These are phyloP conservation scores for Microascus cirrosus DNA, from an alignment of 2,329 filamentous ascomycete species.

Conservation along the genomic window DNA sequence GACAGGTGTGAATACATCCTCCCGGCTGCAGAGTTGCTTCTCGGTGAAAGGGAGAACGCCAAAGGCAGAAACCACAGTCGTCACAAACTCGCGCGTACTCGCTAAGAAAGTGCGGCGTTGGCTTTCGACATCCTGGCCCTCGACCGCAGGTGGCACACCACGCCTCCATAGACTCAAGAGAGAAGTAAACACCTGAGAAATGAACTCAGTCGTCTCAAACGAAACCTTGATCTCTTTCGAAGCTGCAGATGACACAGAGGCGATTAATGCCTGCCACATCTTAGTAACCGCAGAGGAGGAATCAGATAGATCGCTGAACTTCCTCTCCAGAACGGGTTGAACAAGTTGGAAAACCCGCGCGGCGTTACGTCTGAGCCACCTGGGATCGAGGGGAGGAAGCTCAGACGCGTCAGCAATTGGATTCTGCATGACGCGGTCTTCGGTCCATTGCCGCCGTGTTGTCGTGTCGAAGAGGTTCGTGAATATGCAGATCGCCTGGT, in stretches of 20 bases:
- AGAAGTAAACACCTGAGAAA: conserved; percentile 21
- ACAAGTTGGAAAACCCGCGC: conserved; percentile 52
- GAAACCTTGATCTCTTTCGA: conserved; percentile 86
- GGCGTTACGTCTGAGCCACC: conserved; percentile 73
- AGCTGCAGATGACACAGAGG: conserved; percentile 54
- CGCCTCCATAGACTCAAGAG: conserved; percentile 6
- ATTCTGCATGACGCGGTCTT: conserved; percentile 55
- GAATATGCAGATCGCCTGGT: conserved; percentile 57
- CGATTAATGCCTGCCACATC: conserved; percentile 52
- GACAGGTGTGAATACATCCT: conserved; percentile 47
- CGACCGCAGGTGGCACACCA: conserved; percentile 24
- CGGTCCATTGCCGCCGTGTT: conserved; percentile 56
- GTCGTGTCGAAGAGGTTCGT: conserved; percentile 52
- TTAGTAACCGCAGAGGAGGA: conserved; percentile 39
- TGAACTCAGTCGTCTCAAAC: conserved; percentile 68
- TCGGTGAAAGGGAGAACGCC: conserved; percentile 53
- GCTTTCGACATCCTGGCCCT: conserved; percentile 33
- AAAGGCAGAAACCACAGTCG: conserved; percentile 36
- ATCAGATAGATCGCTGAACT: conserved; percentile 51
- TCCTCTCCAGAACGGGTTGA: conserved; percentile 46
- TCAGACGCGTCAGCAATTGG: conserved; percentile 56
- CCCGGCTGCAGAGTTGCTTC: conserved; percentile 13
- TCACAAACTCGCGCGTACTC: conserved; percentile 39
- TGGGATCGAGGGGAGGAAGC: conserved; percentile 70
- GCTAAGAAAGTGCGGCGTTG: conserved; percentile 39